phyloP scores from a whole-genome alignment of 1,139 yeast species.

The Pneumocystis sp. region DNA sequence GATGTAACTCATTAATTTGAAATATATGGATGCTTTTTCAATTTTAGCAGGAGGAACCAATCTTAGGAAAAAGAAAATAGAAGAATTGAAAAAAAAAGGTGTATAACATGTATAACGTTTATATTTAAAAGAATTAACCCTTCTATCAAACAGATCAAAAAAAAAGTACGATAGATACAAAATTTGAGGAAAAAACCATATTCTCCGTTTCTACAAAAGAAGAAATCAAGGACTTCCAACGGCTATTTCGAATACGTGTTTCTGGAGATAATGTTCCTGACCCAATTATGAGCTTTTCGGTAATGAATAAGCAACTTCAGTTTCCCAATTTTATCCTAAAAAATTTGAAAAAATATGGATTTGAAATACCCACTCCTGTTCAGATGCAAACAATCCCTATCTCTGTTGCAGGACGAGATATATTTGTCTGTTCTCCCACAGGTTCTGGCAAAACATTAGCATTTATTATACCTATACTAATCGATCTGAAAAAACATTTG shows the following conservation, averaged over 20 bases:
- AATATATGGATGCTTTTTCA: slow-evolving; percentile 10
- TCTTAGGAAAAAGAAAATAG: slow-evolving; percentile 20
- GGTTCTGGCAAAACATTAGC: slow-evolving; percentile 91
- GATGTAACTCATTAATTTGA: background rate
- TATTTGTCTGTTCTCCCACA: slow-evolving; percentile 84
- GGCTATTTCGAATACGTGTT: slow-evolving; percentile 44
- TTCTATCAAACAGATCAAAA: background rate
- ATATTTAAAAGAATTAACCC: background rate
- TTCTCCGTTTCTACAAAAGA: slow-evolving; percentile 36
- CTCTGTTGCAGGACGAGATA: slow-evolving; percentile 47
- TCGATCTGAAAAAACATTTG: slow-evolving; percentile 23
- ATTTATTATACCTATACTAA: slow-evolving; percentile 68
- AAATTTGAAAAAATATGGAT: slow-evolving; percentile 54
- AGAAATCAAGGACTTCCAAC: slow-evolving; percentile 46
- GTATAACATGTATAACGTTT: background rate
- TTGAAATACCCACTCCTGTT: slow-evolving; percentile 77
- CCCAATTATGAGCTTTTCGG: slow-evolving; percentile 81
- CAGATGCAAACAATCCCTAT: slow-evolving; percentile 78
- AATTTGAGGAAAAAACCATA: background rate
- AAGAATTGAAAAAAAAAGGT: background rate
- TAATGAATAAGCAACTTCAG: slow-evolving; percentile 51
- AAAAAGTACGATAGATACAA: background rate
- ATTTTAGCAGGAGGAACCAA: slow-evolving; percentile 19
- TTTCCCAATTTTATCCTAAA: slow-evolving; percentile 47
- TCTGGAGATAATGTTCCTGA: slow-evolving; percentile 68